A percentile compares a stretch with the other conserved stretches of the same genome.
These are phyloP conservation scores for Rhizophora apiculata DNA, from an alignment of 345 rosid genomes.

Conservation along the genomic window DNA sequence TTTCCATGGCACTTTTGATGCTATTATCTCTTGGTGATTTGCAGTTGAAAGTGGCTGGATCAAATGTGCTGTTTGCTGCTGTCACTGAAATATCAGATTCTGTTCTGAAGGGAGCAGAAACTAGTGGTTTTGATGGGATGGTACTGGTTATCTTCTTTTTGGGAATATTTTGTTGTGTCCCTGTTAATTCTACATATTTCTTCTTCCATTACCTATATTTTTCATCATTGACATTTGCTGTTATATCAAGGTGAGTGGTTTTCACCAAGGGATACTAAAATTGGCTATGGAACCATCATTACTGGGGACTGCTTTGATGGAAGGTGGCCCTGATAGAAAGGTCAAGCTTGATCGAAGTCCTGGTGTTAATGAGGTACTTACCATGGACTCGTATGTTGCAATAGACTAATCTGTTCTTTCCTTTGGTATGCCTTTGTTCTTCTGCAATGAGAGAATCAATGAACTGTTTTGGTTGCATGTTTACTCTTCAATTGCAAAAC, in stretches of 20 bases:
- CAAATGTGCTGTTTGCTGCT: conserved; percentile 76
- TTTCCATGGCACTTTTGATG: conserved; percentile 11
- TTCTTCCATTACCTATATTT: conserved; percentile 1
- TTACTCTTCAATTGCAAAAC: neutral
- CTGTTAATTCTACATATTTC: neutral
- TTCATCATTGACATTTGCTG: conserved; percentile 5
- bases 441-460: neutral
- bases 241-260: conserved; percentile 62
- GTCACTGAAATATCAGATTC: conserved; percentile 93
- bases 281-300: conserved; percentile 96
- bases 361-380: conserved; percentile 81
- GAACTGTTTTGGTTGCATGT: neutral
- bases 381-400: conserved; percentile 9
- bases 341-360: conserved; percentile 84
- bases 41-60: conserved; percentile 86
- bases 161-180: conserved; percentile 8
- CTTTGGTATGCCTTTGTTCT: neutral
- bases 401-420: neutral
- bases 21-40: conserved; percentile 28
- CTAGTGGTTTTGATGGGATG: conserved; percentile 94
- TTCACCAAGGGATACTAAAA: conserved; percentile 84
- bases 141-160: conserved; percentile 34
- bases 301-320: conserved; percentile 80
- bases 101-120: conserved; percentile 81
- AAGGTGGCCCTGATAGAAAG: conserved; percentile 85